phyloP scores from a whole-genome alignment of 2,329 filamentous ascomycete species.

The Epichloe festucae region DNA sequence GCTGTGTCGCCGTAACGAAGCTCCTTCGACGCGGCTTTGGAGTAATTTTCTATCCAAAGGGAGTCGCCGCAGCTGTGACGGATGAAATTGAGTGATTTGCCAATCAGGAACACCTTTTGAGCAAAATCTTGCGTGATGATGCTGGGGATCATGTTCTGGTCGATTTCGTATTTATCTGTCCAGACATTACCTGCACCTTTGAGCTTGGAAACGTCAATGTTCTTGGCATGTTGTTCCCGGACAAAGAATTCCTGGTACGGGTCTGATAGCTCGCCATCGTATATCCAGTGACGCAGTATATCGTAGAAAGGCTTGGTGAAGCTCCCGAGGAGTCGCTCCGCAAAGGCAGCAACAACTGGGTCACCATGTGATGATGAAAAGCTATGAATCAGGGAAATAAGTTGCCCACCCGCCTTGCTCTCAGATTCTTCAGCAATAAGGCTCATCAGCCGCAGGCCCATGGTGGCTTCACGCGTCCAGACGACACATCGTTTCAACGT shows the following conservation, averaged over 20 bases:
- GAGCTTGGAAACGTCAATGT: constrained; percentile 36
- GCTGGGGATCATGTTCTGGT: constrained; percentile 74
- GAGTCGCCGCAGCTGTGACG: constrained; percentile 84
- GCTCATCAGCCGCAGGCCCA: constrained; percentile 87
- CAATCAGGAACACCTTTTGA: constrained; percentile 92
- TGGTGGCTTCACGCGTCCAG: constrained; percentile 94
- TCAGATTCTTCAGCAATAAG: constrained; percentile 86
- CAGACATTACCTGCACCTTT: constrained; percentile 77
- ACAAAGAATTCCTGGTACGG: constrained; percentile 95
- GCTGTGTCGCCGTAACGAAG: constrained; percentile 87
- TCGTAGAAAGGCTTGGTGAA: constrained; percentile 94
- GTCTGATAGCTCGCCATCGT: constrained; percentile 94
- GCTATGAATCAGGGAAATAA: constrained; percentile 85
- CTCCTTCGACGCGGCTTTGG: constrained; percentile 83
- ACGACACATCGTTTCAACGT: constrained; percentile 92
- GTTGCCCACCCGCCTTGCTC: constrained; percentile 70
- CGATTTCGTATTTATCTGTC: constrained; percentile 92
- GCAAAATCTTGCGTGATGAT: constrained; percentile 92
- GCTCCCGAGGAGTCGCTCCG: constrained; percentile 72
- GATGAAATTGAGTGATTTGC: constrained; percentile 97
- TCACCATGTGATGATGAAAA: constrained; percentile 93
- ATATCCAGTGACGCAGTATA: constrained; percentile 93
- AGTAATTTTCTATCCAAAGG: constrained; percentile 91
- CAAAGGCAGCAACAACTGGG: constrained; percentile 85
- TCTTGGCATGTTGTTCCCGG: constrained; percentile 52